phyloP scores from a whole-genome alignment of 164 flowering plant species.

The Sedum album region DNA sequence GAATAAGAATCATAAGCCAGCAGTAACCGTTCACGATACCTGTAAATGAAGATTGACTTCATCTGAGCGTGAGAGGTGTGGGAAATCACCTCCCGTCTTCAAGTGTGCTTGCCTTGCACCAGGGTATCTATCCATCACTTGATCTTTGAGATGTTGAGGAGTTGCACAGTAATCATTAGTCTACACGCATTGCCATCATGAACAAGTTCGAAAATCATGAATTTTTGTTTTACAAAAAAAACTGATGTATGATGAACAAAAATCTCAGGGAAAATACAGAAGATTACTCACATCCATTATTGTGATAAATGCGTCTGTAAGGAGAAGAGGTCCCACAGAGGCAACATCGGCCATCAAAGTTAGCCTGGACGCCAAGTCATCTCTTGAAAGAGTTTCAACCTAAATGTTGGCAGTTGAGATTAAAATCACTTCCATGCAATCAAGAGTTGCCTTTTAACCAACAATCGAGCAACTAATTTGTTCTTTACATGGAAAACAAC shows the following conservation, averaged over 20 bases:
- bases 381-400: conserved; percentile 88
- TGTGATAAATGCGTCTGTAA: conserved; percentile 76
- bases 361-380: conserved; percentile 93
- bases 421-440: neutral
- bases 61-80: conserved; percentile 96
- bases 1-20: neutral
- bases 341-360: conserved; percentile 74
- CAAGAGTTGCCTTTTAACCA: neutral
- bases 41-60: conserved; percentile 97
- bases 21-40: conserved; percentile 29
- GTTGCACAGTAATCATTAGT: conserved; percentile 91
- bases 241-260: neutral
- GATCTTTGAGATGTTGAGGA: conserved; percentile 82
- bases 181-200: conserved; percentile 28
- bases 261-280: neutral
- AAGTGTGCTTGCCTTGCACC: conserved; percentile 81
- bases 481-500: neutral
- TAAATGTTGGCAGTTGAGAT: conserved; percentile 18
- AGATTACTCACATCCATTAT: conserved; percentile 79
- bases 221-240: neutral
- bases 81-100: conserved; percentile 94
- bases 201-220: neutral
- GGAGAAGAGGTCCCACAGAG: conserved; percentile 71
- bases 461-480: neutral
- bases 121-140: conserved; percentile 76